phyloP scores from a whole-genome alignment of 192 early-diverging fungal species.

The Umbelopsis sp. region DNA sequence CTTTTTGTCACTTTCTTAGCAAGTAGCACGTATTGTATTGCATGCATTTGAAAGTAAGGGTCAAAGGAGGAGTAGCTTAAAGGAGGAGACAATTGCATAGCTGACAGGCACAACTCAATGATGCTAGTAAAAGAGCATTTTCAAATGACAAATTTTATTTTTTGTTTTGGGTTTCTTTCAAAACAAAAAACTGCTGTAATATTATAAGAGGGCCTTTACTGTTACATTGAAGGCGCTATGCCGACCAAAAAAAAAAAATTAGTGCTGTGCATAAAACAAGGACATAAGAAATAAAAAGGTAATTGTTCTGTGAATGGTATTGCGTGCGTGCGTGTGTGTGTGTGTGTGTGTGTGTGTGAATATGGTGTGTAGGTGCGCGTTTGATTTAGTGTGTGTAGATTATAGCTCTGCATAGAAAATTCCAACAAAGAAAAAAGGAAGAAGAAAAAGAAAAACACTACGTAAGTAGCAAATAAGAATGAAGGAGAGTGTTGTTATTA shows the following conservation, averaged over 20 bases:
- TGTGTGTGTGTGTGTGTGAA: background rate
- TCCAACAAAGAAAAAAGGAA: background rate
- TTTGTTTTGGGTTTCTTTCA: background rate
- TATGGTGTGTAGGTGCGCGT: background rate
- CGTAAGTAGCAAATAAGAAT: background rate
- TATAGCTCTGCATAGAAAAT: background rate
- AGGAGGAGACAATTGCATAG: background rate
- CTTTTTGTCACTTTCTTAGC: too few species aligned
- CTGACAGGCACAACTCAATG: background rate
- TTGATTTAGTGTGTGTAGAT: too few species aligned
- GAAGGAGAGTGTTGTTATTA: background rate
- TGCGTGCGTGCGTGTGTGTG: too few species aligned
- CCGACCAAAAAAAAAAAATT: background rate
- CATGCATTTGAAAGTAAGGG: background rate
- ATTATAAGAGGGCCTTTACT: background rate
- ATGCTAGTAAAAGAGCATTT: background rate
- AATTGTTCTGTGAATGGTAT: too few species aligned
- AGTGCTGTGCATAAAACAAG: background rate
- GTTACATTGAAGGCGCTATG: background rate
- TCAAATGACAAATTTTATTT: background rate
- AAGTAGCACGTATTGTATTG: too few species aligned
- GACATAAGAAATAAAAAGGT: too few species aligned
- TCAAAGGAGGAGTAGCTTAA: background rate
- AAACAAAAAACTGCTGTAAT: background rate
- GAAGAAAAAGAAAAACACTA: background rate